Evolutionary conservation across 1,139 yeast species (phyloP), one percentile per base, ranked within the genome.

Genomic region (Suhomyces terraborum): DNA sequence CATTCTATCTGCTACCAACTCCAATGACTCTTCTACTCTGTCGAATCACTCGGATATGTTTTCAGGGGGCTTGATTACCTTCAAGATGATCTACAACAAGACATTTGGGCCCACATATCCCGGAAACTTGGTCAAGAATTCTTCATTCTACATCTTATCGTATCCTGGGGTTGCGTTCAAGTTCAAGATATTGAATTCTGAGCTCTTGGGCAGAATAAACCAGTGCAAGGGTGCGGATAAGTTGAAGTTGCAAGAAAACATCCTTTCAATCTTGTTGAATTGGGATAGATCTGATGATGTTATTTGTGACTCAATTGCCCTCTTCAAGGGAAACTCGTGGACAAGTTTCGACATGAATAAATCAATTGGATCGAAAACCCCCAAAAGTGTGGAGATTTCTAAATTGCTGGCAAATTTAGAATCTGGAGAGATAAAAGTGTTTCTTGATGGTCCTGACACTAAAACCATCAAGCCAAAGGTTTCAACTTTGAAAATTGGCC

Each of bases 91-190:
- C 6, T 81, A 81, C 56, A 79, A 80, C 51, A 75, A 72, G 51
- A 64, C 73, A 2, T 78, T 81, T 56, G 87, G 87, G 0, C 85
- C 85, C 2, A 80, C 86, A 0, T 78, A 76, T 45, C 83, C 84
- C 0, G 86, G 86, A 0, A 58, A 51, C 35, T 49, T 67, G 13
- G 47, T 51, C 28, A 27, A 25, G 9, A 40, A 47, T 4, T 38
- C 43, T 8, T 39, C 42, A 0, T 42, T 46, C n/a, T 78, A 75
- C 47, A 57, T 68, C 6, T 58, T 80, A 22, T 72, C 79, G 26
- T 80, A 80, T 50, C 79, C 80, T 1, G 86, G 86, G 0, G 64
- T 80, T 2, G 62, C 77, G 0, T 79, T 79, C 55, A 64, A 61
- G 48, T 80, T 73, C 48, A 50, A 53, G 27, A 53, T 66, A 7